Base-by-base conservation (phyloP, 306 rosid genomes). In the Corylus heterophylla region DNA sequence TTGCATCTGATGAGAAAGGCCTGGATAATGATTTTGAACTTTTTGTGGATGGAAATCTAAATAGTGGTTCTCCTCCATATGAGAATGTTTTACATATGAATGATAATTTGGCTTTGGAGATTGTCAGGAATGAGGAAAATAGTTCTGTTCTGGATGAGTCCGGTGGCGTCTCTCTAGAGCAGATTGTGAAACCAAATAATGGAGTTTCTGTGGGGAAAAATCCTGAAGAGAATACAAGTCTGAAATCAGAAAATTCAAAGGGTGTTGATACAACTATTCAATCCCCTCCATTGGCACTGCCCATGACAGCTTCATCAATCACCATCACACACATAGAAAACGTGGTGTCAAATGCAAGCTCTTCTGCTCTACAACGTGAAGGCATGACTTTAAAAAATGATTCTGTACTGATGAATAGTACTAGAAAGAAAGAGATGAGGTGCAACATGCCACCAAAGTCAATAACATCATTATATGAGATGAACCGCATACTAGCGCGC, bases 381-480 rank as follows among this genome's bases (percentile, higher is more conserved):
- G 54, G 42, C 16, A 25, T 69, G 29, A 78, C 63, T 74, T 79
- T 77, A 2, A 73, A 61, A 80, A 85, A 80, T 71, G 83, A 62
- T 69, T 69, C 83, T 68, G 44, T 77, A 50, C 67, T 16, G 12
- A 52, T 31, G 31, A 85, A 51, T 44, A 71, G 20, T 74, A 82
- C 84, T 54, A 66, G 37, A 71, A 74, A 42, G 77, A 93, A 91
- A 84, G 77, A 85, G 84, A 84, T 86, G 96, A 93, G 80, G 85
- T 85, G 92, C 66, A 69, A 88, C 45, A 74, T 91, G 88, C 99
- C 99, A 0, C 94, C 97, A 37, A 95, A 91, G 86, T 84, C 92
- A 20, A 82, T 90, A 79, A 93, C 91, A 71, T 85, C 89, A 67
- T 80, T 91, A 69, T 76, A 85, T 74, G 96, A 95, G 87, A 95